Base-by-base conservation (phyloP, 2,329 filamentous ascomycete genomes). In the Phaeomoniella chlamydospora region DNA sequence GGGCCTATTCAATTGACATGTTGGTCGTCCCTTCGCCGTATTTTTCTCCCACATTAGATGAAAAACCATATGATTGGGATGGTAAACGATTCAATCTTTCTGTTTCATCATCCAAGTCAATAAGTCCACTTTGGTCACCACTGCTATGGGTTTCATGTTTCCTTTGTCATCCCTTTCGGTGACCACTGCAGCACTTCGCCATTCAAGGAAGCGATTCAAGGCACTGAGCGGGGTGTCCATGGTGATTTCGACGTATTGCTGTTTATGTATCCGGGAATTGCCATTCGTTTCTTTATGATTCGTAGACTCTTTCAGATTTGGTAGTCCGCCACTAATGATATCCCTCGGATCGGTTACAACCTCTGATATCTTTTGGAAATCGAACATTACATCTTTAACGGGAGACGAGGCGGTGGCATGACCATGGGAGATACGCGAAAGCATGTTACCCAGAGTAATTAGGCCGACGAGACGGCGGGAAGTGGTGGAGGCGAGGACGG, bases 41-140 rank as follows among this genome's bases (percentile, higher is more conserved):
- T n/a, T n/a, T n/a, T n/a, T n/a, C n/a, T n/a, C n/a, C n/a, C n/a
- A n/a, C n/a, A n/a, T n/a, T n/a, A n/a, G n/a, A n/a, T n/a, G n/a
- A n/a, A n/a, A n/a, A n/a, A n/a, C n/a, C n/a, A n/a, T n/a, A n/a
- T n/a, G n/a, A n/a, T n/a, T n/a, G n/a, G n/a, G n/a, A n/a, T n/a
- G n/a, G n/a, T n/a, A n/a, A n/a, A n/a, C n/a, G n/a, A n/a, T n/a
- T n/a, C n/a, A n/a, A n/a, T n/a, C n/a, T n/a, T 61, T 64, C 45
- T 71, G 67, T 59, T 78, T 84, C 26, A 96, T 76, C 72, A 98
- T 76, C 79, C 84, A 98, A 30, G 79, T 86, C 50, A 98, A 61
- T 49, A 98, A 59, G 61, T 98, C 90, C 4, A 98, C 90, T 71
- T 98, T 98, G 18, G 90, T 96, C 5, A 92, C 87, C 5, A 98